phyloP scores from a whole-genome alignment of 495 filamentous ascomycete species.

The Durotheca rogersii region DNA sequence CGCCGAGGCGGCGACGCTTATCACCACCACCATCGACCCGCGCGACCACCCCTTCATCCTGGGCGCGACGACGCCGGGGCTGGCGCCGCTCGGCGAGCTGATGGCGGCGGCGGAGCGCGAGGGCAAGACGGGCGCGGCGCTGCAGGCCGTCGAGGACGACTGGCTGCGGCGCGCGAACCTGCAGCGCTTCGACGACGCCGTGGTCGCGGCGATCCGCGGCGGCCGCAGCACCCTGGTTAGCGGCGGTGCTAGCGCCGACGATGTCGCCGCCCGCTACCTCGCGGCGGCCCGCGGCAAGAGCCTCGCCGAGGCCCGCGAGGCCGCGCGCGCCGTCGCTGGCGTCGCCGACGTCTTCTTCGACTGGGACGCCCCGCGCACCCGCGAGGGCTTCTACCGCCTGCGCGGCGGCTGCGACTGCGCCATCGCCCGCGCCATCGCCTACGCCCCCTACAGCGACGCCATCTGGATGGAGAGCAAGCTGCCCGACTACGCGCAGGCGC shows the following conservation, averaged over 20 bases:
- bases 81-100: slow-evolving; percentile 84
- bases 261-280: slow-evolving; percentile 64
- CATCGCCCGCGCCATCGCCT: slow-evolving; percentile 87
- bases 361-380: slow-evolving; percentile 87
- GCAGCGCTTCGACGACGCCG: slow-evolving; percentile 88
- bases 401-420: slow-evolving; percentile 89
- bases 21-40: slow-evolving; percentile 93
- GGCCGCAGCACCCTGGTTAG: slow-evolving; percentile 26
- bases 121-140: slow-evolving; percentile 76
- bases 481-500: slow-evolving; percentile 87
- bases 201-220: slow-evolving; percentile 75
- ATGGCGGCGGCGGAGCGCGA: slow-evolving; percentile 82
- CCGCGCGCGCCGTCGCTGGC: slow-evolving; percentile 78
- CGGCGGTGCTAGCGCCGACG: slow-evolving; percentile 68
- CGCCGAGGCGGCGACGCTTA: slow-evolving; percentile 95
- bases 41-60: slow-evolving; percentile 94
- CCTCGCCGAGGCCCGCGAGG: slow-evolving; percentile 76
- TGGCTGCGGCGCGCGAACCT: slow-evolving; percentile 83
- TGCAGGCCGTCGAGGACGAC: slow-evolving; percentile 89
- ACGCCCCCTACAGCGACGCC: slow-evolving; percentile 89
- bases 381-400: slow-evolving; percentile 93
- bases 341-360: slow-evolving; percentile 79
- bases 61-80: slow-evolving; percentile 79
- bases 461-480: slow-evolving; percentile 99
- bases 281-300: slow-evolving; percentile 73